phyloP scores from a whole-genome alignment of 2,329 filamentous ascomycete species.

The Xylaria sp. region DNA sequence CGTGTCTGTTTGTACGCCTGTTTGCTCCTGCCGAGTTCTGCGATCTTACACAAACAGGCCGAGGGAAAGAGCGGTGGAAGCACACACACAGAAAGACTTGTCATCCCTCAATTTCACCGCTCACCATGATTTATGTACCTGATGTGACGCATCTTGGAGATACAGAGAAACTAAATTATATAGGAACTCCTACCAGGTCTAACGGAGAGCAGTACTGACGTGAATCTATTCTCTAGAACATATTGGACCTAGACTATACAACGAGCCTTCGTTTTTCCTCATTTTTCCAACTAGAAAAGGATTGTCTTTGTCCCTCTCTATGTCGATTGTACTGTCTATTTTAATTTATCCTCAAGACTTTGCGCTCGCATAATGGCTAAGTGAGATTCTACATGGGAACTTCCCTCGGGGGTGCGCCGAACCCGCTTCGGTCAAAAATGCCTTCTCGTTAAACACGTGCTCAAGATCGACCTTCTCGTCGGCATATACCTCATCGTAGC shows the following conservation, averaged over 20 bases:
- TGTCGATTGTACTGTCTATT: neutral
- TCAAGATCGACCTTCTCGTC: constrained; percentile 41
- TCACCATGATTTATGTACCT: neutral
- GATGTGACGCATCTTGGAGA: neutral
- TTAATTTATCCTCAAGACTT: neutral
- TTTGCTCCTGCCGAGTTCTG: neutral
- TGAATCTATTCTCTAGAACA: neutral
- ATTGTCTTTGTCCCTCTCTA: neutral
- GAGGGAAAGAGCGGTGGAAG: too few relatives aligned
- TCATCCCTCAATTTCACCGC: neutral
- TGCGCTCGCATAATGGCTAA: constrained; percentile 36
- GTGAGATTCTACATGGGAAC: constrained; percentile 42
- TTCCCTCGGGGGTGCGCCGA: constrained; percentile 44
- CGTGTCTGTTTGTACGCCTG: neutral
- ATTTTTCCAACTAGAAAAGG: neutral
- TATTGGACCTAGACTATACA: neutral
- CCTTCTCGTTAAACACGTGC: constrained; percentile 45
- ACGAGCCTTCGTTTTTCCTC: neutral
- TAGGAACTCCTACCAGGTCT: neutral
- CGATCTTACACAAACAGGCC: neutral
- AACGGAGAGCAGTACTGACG: neutral
- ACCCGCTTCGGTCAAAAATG: constrained; percentile 43
- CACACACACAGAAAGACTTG: too few relatives aligned
- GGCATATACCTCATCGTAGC: constrained; percentile 44
- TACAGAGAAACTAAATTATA: too few relatives aligned